Evolutionary conservation across 345 rosid genomes (phyloP), one percentile per base, ranked within the genome.

Genomic region (Sonneratia caseolaris): DNA sequence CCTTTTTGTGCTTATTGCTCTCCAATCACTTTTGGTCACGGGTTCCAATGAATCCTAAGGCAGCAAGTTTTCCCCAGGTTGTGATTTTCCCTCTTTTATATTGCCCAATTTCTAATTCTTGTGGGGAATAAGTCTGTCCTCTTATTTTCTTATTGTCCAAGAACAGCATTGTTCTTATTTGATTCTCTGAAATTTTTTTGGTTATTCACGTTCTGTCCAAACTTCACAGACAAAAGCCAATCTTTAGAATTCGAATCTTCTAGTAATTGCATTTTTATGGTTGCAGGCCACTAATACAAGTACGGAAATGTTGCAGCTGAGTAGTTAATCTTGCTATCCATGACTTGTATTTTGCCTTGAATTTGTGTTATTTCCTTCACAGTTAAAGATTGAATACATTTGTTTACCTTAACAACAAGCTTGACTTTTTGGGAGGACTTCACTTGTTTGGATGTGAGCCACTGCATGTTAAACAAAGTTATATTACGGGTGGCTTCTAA

Each of bases 391-490:
- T 21, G 5, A 24, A 7, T 3, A 62, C 3, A 32, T 11, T 32
- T 14, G 66, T 35, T 70, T 53, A 69, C 82, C 92, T 89, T 88
- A 76, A 91, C 89, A 45, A 70, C 27, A 67, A 70, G 73, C 70
- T 82, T 74, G 94, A 71, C 81, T 51, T 77, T 88, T 69, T 93
- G 97, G 98, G 97, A 93, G 72, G 94, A 88, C 78, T 86, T 81
- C 70, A 92, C 97, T 65, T 95, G 99, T 81, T 89, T 90, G 86
- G 99, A 90, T 79, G 80, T 83, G 32, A 86, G 89, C 11, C 97
- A 89, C 57, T 95, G 99, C 80, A 73, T 82, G 78, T 76, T 95
- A 70, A 92, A 92, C 86, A 87, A 86, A 78, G 78, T 79, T 47
- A 85, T 92, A 37, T 43, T 95, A 72, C 78, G 75, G 37, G 87